A percentile compares a stretch with the other conserved stretches of the same genome.
Evolutionary conservation across 371 early-diverging fungal species (phyloP).

Genomic region (Lichtheimia hyalospora): DNA sequence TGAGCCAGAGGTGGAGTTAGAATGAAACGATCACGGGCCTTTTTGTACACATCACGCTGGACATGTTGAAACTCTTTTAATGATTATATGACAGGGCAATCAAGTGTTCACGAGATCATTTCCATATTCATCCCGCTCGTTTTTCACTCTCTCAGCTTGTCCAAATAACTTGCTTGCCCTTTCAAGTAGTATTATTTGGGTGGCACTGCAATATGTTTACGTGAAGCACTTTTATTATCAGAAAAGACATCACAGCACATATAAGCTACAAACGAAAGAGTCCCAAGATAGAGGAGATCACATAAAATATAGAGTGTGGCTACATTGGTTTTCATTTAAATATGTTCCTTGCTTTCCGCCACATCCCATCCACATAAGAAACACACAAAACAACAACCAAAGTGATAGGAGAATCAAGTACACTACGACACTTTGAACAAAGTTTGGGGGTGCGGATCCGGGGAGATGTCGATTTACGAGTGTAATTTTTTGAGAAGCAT

Average conservation of each 20-base stretch:
- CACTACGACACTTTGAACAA: background rate
- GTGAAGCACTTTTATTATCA: too few relatives aligned
- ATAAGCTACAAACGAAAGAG: too few relatives aligned
- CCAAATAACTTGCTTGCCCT: too few relatives aligned
- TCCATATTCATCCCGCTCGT: background rate
- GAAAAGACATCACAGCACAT: too few relatives aligned
- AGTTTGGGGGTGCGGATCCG: constrained; percentile 1
- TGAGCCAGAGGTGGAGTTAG: constrained; percentile 3
- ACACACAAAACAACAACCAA: background rate
- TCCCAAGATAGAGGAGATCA: too few relatives aligned
- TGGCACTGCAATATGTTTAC: too few relatives aligned
- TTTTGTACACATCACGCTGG: background rate
- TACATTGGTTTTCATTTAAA: constrained; percentile 7
- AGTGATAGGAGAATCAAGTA: constrained; percentile 3
- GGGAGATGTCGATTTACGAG: background rate
- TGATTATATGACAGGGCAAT: constrained; percentile 1
- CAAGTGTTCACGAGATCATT: background rate
- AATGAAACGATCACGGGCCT: constrained; percentile 12
- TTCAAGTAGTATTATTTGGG: too few relatives aligned
- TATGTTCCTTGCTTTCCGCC: constrained; percentile 4
- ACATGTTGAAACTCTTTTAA: background rate
- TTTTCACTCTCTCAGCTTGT: too few relatives aligned
- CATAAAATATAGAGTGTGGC: too few relatives aligned
- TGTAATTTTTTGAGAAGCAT: too few relatives aligned
- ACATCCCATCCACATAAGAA: background rate